Evolutionary conservation across 2,329 filamentous ascomycete species (phyloP).

Genomic region (Camptophora hylomeconis): DNA sequence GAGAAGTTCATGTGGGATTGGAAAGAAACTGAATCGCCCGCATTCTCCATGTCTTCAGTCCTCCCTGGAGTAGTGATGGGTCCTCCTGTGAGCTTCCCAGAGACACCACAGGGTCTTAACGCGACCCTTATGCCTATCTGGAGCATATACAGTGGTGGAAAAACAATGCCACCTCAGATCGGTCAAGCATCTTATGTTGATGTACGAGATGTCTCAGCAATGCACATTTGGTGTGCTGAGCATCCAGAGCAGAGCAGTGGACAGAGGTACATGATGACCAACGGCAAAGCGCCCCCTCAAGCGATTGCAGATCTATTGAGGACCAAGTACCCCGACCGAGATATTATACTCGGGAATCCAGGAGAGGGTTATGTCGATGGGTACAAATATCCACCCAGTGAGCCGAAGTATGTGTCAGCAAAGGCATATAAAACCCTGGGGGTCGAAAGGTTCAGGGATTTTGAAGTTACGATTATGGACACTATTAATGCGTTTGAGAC

Average conservation of each 20-base stretch:
- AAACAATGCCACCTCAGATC: constrained; percentile 12
- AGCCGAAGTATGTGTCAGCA: constrained; percentile 4
- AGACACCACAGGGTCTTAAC: constrained; percentile 13
- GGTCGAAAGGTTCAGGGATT: constrained; percentile 12
- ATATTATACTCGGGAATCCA: constrained; percentile 12
- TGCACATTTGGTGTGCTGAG: constrained; percentile 16
- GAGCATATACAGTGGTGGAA: constrained; percentile 12
- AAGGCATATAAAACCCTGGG: constrained; percentile 14
- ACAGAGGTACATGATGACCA: constrained; percentile 13
- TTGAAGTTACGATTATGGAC: constrained; percentile 14
- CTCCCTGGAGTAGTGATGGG: constrained; percentile 17
- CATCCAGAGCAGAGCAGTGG: constrained; percentile 13
- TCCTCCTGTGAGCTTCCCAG: constrained; percentile 15
- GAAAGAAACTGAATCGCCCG: constrained; percentile 5
- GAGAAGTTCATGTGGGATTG: constrained; percentile 16
- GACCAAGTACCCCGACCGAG: constrained; percentile 6
- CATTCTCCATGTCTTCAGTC: constrained; percentile 12
- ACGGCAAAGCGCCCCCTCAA: constrained; percentile 17
- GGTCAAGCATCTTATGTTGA: constrained; percentile 16
- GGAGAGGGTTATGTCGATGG: constrained; percentile 10
- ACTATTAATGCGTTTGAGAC: constrained; percentile 14
- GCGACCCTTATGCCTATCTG: constrained; percentile 16
- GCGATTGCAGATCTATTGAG: constrained; percentile 16
- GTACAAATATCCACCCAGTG: constrained; percentile 1
- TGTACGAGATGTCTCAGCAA: constrained; percentile 16